phyloP scores from a whole-genome alignment of 352 stramenopile genomes.

The Pythium guiyangense region DNA sequence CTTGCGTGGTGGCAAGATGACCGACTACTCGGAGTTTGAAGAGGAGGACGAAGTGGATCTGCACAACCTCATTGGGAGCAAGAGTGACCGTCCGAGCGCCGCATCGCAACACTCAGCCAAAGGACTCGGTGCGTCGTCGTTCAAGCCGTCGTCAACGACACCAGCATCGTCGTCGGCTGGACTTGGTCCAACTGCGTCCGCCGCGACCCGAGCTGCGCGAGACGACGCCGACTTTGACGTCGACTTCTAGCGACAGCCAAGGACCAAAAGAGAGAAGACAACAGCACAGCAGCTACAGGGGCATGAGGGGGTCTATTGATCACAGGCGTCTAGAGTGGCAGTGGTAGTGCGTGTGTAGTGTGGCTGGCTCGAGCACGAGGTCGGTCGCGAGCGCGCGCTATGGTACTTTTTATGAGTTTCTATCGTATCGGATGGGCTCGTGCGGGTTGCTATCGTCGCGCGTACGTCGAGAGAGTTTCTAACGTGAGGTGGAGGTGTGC shows the following conservation, averaged over 20 bases:
- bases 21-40: slow-evolving; percentile 78
- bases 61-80: slow-evolving; percentile 61
- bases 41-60: slow-evolving; percentile 75
- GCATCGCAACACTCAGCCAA: neutral
- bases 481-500: neutral
- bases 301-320: too few relatives aligned
- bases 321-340: too few relatives aligned
- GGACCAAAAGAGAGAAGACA: too few relatives aligned
- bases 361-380: too few relatives aligned
- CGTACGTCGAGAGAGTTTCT: neutral
- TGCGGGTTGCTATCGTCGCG: neutral
- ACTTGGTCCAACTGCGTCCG: neutral
- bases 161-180: too few relatives aligned
- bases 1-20: slow-evolving; percentile 64
- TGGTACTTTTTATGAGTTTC: too few relatives aligned
- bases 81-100: slow-evolving; percentile 12
- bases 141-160: neutral
- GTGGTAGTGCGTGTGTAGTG: too few relatives aligned
- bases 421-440: too few relatives aligned
- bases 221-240: slow-evolving; percentile 61
- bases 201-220: slow-evolving; percentile 1
- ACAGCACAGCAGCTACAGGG: too few relatives aligned
- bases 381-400: too few relatives aligned
- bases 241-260: slow-evolving; percentile 30
- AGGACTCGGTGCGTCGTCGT: too few relatives aligned